Conservation (phyloP, 176 grass and related monocot species). For the Calamus simplicifolius region DNA sequence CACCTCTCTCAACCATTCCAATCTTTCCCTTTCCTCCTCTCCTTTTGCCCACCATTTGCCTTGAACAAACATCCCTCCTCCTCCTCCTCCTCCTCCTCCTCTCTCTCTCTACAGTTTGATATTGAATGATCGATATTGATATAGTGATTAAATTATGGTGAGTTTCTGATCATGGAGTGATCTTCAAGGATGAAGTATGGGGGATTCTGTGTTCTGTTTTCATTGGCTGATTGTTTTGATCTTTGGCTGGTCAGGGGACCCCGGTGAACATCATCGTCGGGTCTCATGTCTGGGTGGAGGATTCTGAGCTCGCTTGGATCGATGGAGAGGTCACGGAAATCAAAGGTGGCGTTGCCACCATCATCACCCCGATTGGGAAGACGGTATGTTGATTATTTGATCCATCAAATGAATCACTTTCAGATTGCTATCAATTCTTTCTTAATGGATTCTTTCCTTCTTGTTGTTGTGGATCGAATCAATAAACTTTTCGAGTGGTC, state of each 20-base stretch:
- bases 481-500: no score
- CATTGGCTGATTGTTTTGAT: slow-evolving; percentile 17
- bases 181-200: no score
- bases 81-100: not conserved
- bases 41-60: slow-evolving; percentile 11
- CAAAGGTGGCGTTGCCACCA: slow-evolving; percentile 48
- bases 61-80: not conserved
- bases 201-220: no score
- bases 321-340: slow-evolving; percentile 77
- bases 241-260: slow-evolving; percentile 44
- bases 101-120: slow-evolving; percentile 12
- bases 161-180: slow-evolving; percentile 5
- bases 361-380: slow-evolving; percentile 47
- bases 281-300: slow-evolving; percentile 88
- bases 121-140: slow-evolving; percentile 26
- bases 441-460: no score
- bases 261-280: slow-evolving; percentile 97
- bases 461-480: no score
- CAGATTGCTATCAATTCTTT: no score
- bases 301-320: slow-evolving; percentile 54
- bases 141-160: slow-evolving; percentile 4
- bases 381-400: slow-evolving; percentile 32
- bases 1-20: slow-evolving; percentile 28
- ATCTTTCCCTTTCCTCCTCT: slow-evolving; percentile 24
- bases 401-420: no score